Conservation (phyloP, 2,329 filamentous ascomycete genomes). For the Aspergillus sp. region DNA sequence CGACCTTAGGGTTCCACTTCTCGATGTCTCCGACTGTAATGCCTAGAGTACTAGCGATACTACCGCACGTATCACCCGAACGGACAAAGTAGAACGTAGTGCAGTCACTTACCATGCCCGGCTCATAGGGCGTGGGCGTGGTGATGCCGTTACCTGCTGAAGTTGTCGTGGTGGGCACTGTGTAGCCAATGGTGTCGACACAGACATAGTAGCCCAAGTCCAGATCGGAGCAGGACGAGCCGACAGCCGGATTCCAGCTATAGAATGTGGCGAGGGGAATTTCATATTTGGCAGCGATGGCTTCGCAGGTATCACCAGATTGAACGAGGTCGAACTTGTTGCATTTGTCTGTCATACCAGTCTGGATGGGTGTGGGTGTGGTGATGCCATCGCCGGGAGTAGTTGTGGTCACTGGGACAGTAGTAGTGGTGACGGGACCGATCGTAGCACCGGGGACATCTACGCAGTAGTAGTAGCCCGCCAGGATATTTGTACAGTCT, state of each 20-base stretch:
- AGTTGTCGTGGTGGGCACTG: background rate
- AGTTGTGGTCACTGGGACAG: background rate
- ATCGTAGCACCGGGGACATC: background rate
- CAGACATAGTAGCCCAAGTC: conserved; percentile 1
- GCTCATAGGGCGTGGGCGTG: conserved; percentile 4
- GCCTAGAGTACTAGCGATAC: background rate
- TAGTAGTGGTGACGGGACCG: background rate
- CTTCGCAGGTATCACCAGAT: conserved; percentile 1
- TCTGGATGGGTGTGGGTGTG: conserved; percentile 1
- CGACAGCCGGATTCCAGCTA: conserved; percentile 1
- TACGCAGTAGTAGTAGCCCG: conserved; percentile 1
- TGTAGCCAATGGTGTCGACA: background rate
- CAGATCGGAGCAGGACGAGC: background rate
- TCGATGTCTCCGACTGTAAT: background rate
- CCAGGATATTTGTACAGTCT: background rate
- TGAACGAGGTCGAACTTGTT: conserved; percentile 3
- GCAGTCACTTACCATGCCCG: background rate
- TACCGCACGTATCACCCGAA: background rate
- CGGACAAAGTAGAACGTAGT: background rate
- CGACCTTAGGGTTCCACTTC: conserved; percentile 7
- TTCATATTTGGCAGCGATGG: background rate
- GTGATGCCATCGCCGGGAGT: conserved; percentile 5
- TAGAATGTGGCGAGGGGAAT: conserved; percentile 2
- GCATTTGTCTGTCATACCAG: background rate
- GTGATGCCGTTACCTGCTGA: background rate